Percentiles rank a stretch among this genome's conserved stretches.
Conservation (phyloP, 345 rosid species). For the Arabis hirsuta region DNA sequence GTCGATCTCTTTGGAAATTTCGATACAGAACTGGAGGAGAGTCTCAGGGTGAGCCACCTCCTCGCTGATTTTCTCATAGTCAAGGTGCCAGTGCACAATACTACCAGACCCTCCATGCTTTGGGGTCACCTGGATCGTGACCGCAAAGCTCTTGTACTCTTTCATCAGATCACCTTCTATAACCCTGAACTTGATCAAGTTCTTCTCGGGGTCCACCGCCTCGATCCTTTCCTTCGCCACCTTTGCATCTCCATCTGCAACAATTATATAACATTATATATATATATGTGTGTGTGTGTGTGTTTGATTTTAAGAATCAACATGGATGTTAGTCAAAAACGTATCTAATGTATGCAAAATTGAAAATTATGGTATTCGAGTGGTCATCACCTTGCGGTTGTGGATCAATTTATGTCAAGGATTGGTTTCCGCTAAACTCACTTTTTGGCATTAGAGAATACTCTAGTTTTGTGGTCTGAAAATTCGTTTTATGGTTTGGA, state of each 20-base stretch:
- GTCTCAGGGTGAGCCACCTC: constrained; percentile 39
- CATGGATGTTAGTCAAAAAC: too few species aligned
- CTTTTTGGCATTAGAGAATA: too few species aligned
- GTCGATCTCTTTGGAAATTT: constrained; percentile 37
- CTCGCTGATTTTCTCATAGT: constrained; percentile 40
- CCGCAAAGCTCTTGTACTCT: constrained; percentile 11
- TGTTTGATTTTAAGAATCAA: background rate
- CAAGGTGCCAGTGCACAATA: constrained; percentile 34
- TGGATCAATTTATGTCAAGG: too few species aligned
- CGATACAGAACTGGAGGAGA: constrained; percentile 24
- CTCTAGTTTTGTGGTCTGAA: too few species aligned
- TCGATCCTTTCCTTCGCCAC: constrained; percentile 25
- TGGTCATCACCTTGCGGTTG: too few species aligned
- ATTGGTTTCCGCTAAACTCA: too few species aligned
- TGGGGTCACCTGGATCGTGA: constrained; percentile 18
- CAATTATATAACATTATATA: background rate
- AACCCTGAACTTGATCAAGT: constrained; percentile 3
- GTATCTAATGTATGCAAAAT: too few species aligned
- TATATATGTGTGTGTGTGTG: background rate
- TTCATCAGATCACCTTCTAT: constrained; percentile 32
- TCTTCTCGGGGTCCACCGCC: constrained; percentile 13
- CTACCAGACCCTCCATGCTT: constrained; percentile 15
- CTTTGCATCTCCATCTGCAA: constrained; percentile 13
- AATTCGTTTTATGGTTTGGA: too few species aligned
- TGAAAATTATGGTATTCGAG: too few species aligned